Base-by-base conservation (phyloP, 345 rosid species). In the Clausena lansium region DNA sequence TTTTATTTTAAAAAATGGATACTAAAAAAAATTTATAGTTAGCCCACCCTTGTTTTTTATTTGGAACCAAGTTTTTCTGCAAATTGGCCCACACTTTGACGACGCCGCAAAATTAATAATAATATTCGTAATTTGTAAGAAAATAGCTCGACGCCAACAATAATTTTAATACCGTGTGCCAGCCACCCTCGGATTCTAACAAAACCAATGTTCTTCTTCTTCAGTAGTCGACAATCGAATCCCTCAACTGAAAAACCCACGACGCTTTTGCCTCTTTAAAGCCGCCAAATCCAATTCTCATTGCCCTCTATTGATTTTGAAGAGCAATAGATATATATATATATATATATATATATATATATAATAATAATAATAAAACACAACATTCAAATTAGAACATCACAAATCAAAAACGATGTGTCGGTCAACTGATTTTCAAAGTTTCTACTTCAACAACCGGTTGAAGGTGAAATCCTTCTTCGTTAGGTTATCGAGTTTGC, bases 391-490 rank as follows among this genome's bases (percentile, higher is more conserved):
- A 52, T 52, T 7, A 3, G 50, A 45, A 45, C 17, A 2, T 45
- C 50, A 45, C 14, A 52, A 52, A 0, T 17, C 0, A 33, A n/a
- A 52, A 59, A 76, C 2, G 5, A 93, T 95, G 98, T 95, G 94
- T 64, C 70, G 88, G 50, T 86, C 91, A 28, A 73, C 90, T 2
- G 91, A 89, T 60, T 86, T 85, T 19, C 80, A 74, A 33, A 82
- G 79, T 27, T 64, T 71, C 25, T 70, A 81, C 8, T 74, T 60
- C 67, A 20, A 82, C 58, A 30, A 82, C 55, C 61, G 80, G 47
- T 81, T 93, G 19, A 86, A 81, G 81, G 80, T 92, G 54, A 88
- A 83, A 83, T 92, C 91, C 68, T 90, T 93, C 85, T 86, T 70
- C 45, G 83, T 92, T 33, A 86, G 92, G 69, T 78, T 95, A 45